Percentiles rank a stretch among this genome's conserved stretches.
Conservation (phyloP, 495 filamentous ascomycete genomes). For the Penicillium subrubescens region DNA sequence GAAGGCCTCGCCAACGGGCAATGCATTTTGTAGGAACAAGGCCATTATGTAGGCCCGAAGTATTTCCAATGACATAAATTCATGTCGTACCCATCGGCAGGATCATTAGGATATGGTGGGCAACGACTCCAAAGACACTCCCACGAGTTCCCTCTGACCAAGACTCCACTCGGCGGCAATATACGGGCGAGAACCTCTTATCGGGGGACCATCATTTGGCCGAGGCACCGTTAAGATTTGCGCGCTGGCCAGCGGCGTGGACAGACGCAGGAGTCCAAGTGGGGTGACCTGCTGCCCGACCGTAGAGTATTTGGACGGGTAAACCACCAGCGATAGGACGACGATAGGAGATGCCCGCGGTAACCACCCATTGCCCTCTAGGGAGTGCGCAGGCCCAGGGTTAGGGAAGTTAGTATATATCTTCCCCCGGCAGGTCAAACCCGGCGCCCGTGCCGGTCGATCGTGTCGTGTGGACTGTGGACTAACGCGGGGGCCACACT, state of each 20-base stretch:
- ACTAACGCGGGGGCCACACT: slow-evolving; percentile 5
- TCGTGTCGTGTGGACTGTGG: slow-evolving; percentile 13
- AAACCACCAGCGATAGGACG: neutral
- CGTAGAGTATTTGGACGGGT: neutral
- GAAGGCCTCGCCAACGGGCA: neutral
- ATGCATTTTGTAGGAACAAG: neutral
- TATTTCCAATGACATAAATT: neutral
- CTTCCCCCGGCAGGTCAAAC: neutral
- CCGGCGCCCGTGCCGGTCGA: slow-evolving; percentile 4
- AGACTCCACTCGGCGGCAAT: slow-evolving; percentile 10
- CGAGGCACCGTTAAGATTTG: neutral
- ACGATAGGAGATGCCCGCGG: neutral
- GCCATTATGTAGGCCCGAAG: neutral
- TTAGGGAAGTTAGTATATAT: neutral
- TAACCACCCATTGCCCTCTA: neutral
- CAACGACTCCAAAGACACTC: neutral
- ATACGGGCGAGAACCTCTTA: neutral
- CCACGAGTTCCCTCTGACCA: neutral
- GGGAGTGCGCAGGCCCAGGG: neutral
- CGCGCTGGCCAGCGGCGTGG: neutral
- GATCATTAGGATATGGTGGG: neutral
- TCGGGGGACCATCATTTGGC: slow-evolving; percentile 7
- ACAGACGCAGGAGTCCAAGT: neutral
- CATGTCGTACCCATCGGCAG: slow-evolving; percentile 7
- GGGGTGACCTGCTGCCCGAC: neutral